Evolutionary conservation across 108 stramenopile genomes (phyloP), one percentile per base, ranked within the genome.

Genomic region (Cyclotella kingstonii): DNA sequence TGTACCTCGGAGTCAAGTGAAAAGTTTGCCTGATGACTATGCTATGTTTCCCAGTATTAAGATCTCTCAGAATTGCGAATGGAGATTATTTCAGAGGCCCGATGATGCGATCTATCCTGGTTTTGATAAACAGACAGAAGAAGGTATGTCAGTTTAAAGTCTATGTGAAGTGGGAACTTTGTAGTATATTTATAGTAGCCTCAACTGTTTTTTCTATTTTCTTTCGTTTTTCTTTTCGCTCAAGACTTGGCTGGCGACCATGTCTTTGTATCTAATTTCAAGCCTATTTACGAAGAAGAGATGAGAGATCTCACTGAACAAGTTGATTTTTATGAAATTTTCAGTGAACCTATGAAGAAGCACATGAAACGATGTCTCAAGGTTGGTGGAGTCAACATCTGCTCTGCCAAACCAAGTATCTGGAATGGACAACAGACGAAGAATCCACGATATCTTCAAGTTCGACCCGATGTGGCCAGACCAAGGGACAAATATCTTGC

Each of bases 391-490:
- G 50, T 73, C 26, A 66, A 68, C 43, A 74, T 81, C 42, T 81
- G 77, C 65, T 73, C 70, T 11, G 81, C 81, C 17, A 81, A 81
- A 58, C 81, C 77, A 29, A 60, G 81, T 10, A 52, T 81, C 22
- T 77, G 77, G 52, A 52, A 78, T 28, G 81, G 81, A 5, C 25
- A 64, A 25, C 68, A 69, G 12, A 78, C 81, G 0, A 78, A 78
- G 74, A 81, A 81, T 35, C 81, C 77, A 35, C 67, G 81, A 9
- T 81, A 81, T 58, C 57, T 81, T 26, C 81, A 81, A 27, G 81
- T 81, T 8, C 70, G 81, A 25, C 81, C 81, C 29, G 81, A 81
- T 49, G 49, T 78, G 0, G 53, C 81, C 43, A 50, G 52, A 18
- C 81, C 81, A 1, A 29, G 59, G 18, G 81, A 66, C 22, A 66